Conservation (phyloP, 2,329 filamentous ascomycete species). For the Ilyonectria destructans region DNA sequence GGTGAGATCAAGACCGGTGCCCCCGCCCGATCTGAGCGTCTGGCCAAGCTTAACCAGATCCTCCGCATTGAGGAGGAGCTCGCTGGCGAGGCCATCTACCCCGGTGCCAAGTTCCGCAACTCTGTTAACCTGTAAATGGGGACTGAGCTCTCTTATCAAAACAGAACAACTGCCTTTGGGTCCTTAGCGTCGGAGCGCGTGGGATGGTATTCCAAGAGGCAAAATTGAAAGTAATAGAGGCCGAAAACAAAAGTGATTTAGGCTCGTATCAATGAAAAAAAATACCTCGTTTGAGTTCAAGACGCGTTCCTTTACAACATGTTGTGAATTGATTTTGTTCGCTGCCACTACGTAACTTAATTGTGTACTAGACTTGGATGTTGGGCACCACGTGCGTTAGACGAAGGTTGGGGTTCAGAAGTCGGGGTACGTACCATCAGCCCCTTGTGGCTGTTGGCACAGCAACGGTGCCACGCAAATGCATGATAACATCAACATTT, state of each 20-base stretch:
- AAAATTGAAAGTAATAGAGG: constrained; percentile 50
- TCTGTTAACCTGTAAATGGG: constrained; percentile 85
- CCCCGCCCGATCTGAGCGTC: constrained; percentile 95
- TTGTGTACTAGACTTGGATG: neutral
- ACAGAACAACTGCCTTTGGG: constrained; percentile 41
- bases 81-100: constrained; percentile 91
- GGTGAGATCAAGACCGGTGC: constrained; percentile 99
- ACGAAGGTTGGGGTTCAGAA: neutral
- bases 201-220: constrained; percentile 47
- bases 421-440: constrained; percentile 2
- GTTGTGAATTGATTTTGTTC: constrained; percentile 7
- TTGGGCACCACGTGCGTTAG: neutral
- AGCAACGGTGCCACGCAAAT: constrained; percentile 38
- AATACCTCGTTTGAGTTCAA: constrained; percentile 40
- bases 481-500: constrained; percentile 44
- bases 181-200: constrained; percentile 41
- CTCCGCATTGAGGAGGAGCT: constrained; percentile 99
- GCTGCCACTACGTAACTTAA: neutral
- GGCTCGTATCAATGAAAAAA: constrained; percentile 39
- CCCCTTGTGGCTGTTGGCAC: constrained; percentile 47
- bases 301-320: neutral
- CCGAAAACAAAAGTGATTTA: constrained; percentile 48
- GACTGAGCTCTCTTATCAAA: constrained; percentile 26
- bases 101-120: constrained; percentile 92
- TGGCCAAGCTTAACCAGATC: constrained; percentile 99